A percentile compares a stretch with the other conserved stretches of the same genome.
These are phyloP conservation scores for Kalanchoe fedtschenkoi DNA, from an alignment of 164 flowering plant species.

Conservation along the genomic window DNA sequence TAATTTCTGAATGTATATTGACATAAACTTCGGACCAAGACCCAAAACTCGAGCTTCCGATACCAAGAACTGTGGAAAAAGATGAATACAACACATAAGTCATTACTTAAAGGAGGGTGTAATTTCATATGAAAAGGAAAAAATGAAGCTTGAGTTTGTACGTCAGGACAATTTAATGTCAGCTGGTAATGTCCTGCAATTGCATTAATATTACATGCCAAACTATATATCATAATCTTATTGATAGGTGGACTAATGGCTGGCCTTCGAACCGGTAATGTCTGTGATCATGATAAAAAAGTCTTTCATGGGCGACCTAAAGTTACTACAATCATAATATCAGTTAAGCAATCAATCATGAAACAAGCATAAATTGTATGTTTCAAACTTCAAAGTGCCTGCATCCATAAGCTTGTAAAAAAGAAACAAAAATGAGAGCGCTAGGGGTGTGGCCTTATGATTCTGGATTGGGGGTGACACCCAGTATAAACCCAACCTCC, in stretches of 20 bases:
- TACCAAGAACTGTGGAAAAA: slow-evolving; percentile 43
- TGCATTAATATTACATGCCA: not conserved
- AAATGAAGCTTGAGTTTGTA: too few relatives aligned
- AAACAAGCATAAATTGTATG: too few relatives aligned
- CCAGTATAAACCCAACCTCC: too few relatives aligned
- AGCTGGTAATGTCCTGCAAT: not conserved
- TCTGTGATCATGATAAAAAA: not conserved
- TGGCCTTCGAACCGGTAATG: not conserved
- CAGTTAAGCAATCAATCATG: not conserved
- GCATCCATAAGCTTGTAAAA: too few relatives aligned
- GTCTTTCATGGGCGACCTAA: not conserved
- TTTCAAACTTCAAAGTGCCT: too few relatives aligned
- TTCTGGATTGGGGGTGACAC: too few relatives aligned
- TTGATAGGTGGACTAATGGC: not conserved
- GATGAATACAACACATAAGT: not conserved
- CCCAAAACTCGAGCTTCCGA: slow-evolving; percentile 82
- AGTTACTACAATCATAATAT: not conserved
- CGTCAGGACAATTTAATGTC: too few relatives aligned
- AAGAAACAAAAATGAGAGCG: too few relatives aligned
- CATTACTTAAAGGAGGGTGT: not conserved
- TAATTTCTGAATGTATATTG: slow-evolving; percentile 57
- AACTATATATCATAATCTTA: not conserved
- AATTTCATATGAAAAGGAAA: not conserved
- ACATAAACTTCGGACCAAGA: slow-evolving; percentile 92
- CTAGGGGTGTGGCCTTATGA: too few relatives aligned